These are phyloP conservation scores for Nitzschia inconspicua DNA, from an alignment of 108 stramenopile genomes.

Conservation along the genomic window DNA sequence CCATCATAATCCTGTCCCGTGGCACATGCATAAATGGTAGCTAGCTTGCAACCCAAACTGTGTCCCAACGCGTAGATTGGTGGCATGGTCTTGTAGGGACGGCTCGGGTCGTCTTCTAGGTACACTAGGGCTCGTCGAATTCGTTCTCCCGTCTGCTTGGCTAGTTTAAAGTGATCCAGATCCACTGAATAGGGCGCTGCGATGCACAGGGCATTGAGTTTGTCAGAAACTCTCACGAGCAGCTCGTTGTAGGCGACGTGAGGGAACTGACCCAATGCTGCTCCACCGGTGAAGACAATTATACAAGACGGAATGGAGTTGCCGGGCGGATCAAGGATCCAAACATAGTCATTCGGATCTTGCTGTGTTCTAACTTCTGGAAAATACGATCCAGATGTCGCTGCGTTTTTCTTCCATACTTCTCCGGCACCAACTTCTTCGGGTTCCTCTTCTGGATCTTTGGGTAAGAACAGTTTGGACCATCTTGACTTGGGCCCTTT, in stretches of 20 bases:
- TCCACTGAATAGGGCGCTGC: conserved; percentile 73
- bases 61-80: conserved; percentile 66
- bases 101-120: conserved; percentile 51
- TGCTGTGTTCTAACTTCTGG: too few species aligned
- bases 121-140: conserved; percentile 53
- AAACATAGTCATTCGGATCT: conserved; percentile 60
- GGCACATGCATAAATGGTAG: conserved; percentile 67
- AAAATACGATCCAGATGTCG: neutral
- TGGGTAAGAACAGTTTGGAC: conserved; percentile 46
- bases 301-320: conserved; percentile 58
- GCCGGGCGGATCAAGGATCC: conserved; percentile 65
- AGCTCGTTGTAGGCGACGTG: conserved; percentile 78
- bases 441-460: conserved; percentile 30
- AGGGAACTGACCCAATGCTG: conserved; percentile 76
- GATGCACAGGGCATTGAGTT: conserved; percentile 65
- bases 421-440: neutral
- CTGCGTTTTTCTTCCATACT: neutral
- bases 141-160: conserved; percentile 52
- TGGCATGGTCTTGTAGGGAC: conserved; percentile 30
- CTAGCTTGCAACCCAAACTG: conserved; percentile 68
- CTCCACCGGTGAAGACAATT: conserved; percentile 80
- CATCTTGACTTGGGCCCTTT: conserved; percentile 44
- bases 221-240: conserved; percentile 37
- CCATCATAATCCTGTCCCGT: conserved; percentile 58
- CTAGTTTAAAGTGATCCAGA: conserved; percentile 74